These are phyloP conservation scores for Ceratocystis cubensis DNA, from an alignment of 2,329 filamentous ascomycete species.

Conservation along the genomic window DNA sequence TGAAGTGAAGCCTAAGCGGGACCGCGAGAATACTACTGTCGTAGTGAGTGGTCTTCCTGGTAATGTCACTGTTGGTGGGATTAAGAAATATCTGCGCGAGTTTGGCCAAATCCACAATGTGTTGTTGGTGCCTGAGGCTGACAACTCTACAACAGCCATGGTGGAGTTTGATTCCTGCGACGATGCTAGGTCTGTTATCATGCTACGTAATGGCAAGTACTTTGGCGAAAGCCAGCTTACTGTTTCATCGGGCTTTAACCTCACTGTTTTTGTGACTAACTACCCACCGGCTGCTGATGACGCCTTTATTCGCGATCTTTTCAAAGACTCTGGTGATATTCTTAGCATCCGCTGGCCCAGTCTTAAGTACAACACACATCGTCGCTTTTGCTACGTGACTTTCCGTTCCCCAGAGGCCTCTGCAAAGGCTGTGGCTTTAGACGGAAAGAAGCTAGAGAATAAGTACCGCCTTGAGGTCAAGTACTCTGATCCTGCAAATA, in stretches of 20 bases:
- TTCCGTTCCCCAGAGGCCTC: conserved; percentile 61
- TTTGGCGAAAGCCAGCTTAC: conserved; percentile 61
- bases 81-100: conserved; percentile 83
- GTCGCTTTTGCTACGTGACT: conserved; percentile 93
- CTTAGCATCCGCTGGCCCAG: conserved; percentile 81
- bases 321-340: conserved; percentile 66
- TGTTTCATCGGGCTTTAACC: conserved; percentile 60
- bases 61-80: conserved; percentile 54
- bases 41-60: conserved; percentile 65
- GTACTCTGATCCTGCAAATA: conserved; percentile 69
- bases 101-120: conserved; percentile 76
- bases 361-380: conserved; percentile 73
- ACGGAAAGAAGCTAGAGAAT: conserved; percentile 57
- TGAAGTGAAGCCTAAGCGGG: conserved; percentile 48
- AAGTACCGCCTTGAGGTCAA: conserved; percentile 60
- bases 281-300: conserved; percentile 70
- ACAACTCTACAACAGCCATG: conserved; percentile 54
- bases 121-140: conserved; percentile 51
- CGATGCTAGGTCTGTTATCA: conserved; percentile 70
- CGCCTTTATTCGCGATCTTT: conserved; percentile 53
- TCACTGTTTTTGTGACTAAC: conserved; percentile 83
- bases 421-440: conserved; percentile 53
- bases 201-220: conserved; percentile 68
- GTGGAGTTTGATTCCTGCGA: conserved; percentile 76
- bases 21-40: conserved; percentile 81